Base-by-base conservation (phyloP, 768 basidiomycete genomes). In the Lactifluus echinatus region DNA sequence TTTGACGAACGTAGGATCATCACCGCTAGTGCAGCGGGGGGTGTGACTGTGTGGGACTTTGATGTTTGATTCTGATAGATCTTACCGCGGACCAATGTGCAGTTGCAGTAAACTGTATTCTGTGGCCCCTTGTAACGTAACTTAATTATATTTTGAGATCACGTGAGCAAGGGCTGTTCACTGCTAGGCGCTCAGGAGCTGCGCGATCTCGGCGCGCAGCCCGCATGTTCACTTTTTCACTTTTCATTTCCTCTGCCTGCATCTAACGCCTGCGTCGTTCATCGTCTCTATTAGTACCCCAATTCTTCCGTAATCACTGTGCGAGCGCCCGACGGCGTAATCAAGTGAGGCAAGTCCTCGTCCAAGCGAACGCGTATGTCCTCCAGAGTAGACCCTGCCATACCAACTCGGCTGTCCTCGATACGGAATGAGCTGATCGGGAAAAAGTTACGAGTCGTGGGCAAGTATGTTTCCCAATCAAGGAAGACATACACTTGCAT, bases 1-100 rank as follows among this genome's bases (percentile, higher is more conserved):
- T 90, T 90, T 67, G 88, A 90, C 64, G 88, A 89, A 59, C 77
- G 85, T 65, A 73, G 82, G 64, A 87, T 89, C 53, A 76, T 89
- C 59, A 85, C 70, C 21, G 69, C 72, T 29, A 67, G 69, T 21
- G 58, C 59, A 8, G 51, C 59, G 19, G 74, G 74, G 44, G 36
- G 21, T 14, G 71, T 82, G 26, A 69, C 76, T 31, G 72, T 81
- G 46, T 75, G 80, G 57, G 73, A 79, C 64, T 84, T 85, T 63
- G 83, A 85, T 69, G 69, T 83, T 46, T 84, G 67, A 74, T 28
- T 39, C n/a, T n/a, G n/a, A n/a, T 45, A 53, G 43, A 53, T 17
- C 10, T 43, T n/a, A 33, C 19, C 28, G 1, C 7, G 21, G 2
- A 29, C 39, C 39, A 11, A 31, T 26, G 11, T 34, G 19, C 7